Percentiles rank a stretch among this genome's conserved stretches.
These are phyloP conservation scores for Kingdonia uniflora DNA, from an alignment of 164 flowering plant genomes.

Conservation along the genomic window DNA sequence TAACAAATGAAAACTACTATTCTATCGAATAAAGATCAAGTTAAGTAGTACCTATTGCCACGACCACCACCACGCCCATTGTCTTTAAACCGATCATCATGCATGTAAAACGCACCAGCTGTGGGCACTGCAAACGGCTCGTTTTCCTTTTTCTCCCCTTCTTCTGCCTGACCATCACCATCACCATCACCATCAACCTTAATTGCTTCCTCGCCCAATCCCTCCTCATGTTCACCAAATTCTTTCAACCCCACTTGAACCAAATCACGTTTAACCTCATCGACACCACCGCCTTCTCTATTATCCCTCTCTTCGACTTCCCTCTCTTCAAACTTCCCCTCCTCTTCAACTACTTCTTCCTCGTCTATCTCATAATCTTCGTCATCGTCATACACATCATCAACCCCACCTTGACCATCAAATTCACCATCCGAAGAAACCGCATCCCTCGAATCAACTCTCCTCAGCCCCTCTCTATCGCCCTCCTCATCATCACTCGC, in stretches of 20 bases:
- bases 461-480: constrained; percentile 25
- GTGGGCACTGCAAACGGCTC: constrained; percentile 96
- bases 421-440: constrained; percentile 62
- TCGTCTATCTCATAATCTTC: constrained; percentile 31
- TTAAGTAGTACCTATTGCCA: constrained; percentile 36
- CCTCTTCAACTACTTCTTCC: constrained; percentile 6
- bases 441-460: constrained; percentile 25
- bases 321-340: constrained; percentile 21
- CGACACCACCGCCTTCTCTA: constrained; percentile 14
- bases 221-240: constrained; percentile 9
- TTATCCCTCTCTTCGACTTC: constrained; percentile 6
- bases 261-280: no score
- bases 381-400: constrained; percentile 61
- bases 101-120: constrained; percentile 98
- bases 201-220: not conserved
- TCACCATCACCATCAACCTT: constrained; percentile 56
- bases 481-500: constrained; percentile 91
- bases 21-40: no score
- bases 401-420: constrained; percentile 74
- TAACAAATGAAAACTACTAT: no score
- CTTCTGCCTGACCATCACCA: constrained; percentile 25
- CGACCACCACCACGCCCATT: constrained; percentile 39
- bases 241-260: no score
- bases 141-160: constrained; percentile 67
- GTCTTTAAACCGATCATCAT: constrained; percentile 88